Base-by-base conservation (phyloP, 345 rosid genomes). In the Pugionium cornutum region DNA sequence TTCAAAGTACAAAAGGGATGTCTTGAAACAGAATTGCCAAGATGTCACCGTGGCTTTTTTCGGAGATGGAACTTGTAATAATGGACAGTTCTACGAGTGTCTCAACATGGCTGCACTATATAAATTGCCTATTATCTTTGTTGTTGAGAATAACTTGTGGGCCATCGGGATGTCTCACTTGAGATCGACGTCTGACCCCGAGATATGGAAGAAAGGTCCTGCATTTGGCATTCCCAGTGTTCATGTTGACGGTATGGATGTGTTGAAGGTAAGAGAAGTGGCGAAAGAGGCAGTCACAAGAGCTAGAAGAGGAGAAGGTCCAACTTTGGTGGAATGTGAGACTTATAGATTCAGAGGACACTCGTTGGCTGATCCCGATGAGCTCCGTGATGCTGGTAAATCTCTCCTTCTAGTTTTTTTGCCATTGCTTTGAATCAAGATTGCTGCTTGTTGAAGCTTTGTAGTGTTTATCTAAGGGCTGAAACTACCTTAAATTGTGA, bases 241-340 rank as follows among this genome's bases (percentile, higher is more conserved):
- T 64, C 96, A 89, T 75, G 92, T 89, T 56, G 92, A 89, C 58
- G 96, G 96, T 51, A 89, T 89, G 96, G 92, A 89, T 79, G 96
- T 89, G 56, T 65, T 89, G 75, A 89, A 83, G 81, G 96, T 89
- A 10, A 82, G 90, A 61, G 85, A 86, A 71, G 96, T 89, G 7
- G 96, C 96, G 35, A 83, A 80, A 76, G 90, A 86, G 67, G 92
- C 96, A 0, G 76, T 89, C 59, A 77, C 53, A 4, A 81, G 96
- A 82, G 92, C 96, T 63, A 80, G 92, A 72, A 84, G 90, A 72
- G 92, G 96, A 48, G 89, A 84, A 62, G 96, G 92, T 46, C 96
- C 96, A 9, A 89, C 96, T 8, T 79, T 89, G 83, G 96, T 86
- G 8, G 96, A 89, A 77, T 89, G 96, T 49, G 96, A 89, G 73